phyloP scores from a whole-genome alignment of 441 rosid species.

The Francoa sonchifolia region DNA sequence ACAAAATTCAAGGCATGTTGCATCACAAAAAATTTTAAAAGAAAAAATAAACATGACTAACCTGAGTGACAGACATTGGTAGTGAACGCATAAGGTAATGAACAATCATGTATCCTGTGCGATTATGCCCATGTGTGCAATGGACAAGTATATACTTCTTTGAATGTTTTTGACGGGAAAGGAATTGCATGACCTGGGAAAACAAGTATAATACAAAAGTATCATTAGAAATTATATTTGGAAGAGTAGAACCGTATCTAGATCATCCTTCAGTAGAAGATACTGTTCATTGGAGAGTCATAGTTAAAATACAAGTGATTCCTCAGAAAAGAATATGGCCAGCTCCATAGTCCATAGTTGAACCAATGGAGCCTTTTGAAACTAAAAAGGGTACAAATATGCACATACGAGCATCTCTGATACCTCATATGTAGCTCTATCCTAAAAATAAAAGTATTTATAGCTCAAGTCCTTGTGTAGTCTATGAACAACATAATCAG shows the following conservation, averaged over 20 bases:
- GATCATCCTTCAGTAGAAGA: too few relatives aligned
- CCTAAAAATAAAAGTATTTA: too few relatives aligned
- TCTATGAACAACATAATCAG: neutral
- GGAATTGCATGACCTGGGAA: slow-evolving; percentile 65
- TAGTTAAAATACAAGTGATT: too few relatives aligned
- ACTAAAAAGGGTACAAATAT: too few relatives aligned
- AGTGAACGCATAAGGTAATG: slow-evolving; percentile 86
- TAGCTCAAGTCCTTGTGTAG: too few relatives aligned
- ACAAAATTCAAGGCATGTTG: slow-evolving; percentile 11
- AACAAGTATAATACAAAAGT: neutral
- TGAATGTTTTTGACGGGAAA: slow-evolving; percentile 51
- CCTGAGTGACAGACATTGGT: slow-evolving; percentile 80
- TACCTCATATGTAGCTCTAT: neutral
- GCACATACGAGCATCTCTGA: neutral
- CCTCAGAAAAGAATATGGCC: too few relatives aligned
- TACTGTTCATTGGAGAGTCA: too few relatives aligned
- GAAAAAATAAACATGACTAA: slow-evolving; percentile 13
- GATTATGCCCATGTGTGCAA: slow-evolving; percentile 97
- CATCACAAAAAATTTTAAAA: slow-evolving; percentile 4
- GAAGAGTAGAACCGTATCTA: neutral
- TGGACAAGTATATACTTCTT: slow-evolving; percentile 88
- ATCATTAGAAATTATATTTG: neutral
- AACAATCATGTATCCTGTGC: slow-evolving; percentile 94
- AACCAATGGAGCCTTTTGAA: too few relatives aligned
- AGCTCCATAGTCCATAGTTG: too few relatives aligned